Evolutionary conservation across 352 stramenopile species (phyloP), one percentile per base, ranked within the genome.

Genomic region (Phytophthora syringae): DNA sequence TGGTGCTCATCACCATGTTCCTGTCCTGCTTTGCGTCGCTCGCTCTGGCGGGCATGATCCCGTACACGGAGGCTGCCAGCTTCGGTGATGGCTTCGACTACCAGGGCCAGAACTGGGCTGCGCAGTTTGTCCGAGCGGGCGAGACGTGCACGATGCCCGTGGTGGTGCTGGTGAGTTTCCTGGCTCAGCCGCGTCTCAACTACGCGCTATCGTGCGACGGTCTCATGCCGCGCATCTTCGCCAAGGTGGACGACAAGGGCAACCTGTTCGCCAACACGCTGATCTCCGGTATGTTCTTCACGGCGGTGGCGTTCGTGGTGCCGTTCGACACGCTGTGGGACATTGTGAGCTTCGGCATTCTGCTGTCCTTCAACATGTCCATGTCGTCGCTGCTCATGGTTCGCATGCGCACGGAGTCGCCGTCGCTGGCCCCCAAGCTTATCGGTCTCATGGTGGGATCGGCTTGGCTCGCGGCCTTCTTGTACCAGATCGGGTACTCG

Each of bases 161-260:
- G 18, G 95, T 98, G 40, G 94, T 98, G 42, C 68, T 99, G 7
- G 84, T 98, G 15, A 93, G 82, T 44, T 93, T 98, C 59, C 69
- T 98, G 10, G 93, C 93, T 43, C 95, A 98, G 67, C 95, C 94
- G 18, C 86, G 93, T 50, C 72, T 98, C 32, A 96, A 98, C 71
- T 98, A 95, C 71, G 92, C 93, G 18, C 84, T 98, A 65, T 84
- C 93, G 20, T 92, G 88, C 40, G 97, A 99, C 66, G 95, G 95
- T 9, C 79, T 99, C 6, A 80, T 98, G 66, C 95, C 96, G 21
- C 68, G 76, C 48, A 87, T 98, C 49, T 98, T 99, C 78, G 76
- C 82, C 49, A 88, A 89, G 56, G 81, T 95, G 15, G 80, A 96
- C 58, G 63, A 76, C 47, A 91, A 95, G 50, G 84, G 85, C 34